These are phyloP conservation scores for Alternaria ventricosa DNA, from an alignment of 2,329 filamentous ascomycete species.

Conservation along the genomic window DNA sequence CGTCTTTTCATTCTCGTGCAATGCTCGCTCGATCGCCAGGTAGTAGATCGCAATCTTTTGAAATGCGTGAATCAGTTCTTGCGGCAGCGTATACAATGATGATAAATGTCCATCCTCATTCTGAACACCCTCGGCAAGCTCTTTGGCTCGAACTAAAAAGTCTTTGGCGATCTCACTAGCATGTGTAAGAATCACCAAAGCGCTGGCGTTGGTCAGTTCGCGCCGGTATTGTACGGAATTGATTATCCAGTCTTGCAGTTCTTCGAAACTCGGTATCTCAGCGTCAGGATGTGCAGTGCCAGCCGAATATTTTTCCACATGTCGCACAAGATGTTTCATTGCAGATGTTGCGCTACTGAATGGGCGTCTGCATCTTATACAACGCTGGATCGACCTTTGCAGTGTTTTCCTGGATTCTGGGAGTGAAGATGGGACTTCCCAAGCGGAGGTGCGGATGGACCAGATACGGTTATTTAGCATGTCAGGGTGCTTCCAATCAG, in stretches of 20 bases:
- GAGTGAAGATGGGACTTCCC: conserved; percentile 2
- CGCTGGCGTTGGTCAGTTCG: conserved; percentile 27
- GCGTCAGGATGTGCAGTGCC: background rate
- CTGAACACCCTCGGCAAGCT: conserved; percentile 37
- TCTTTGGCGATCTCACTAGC: conserved; percentile 14
- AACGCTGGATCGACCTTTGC: conserved; percentile 20
- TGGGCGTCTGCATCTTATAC: conserved; percentile 20
- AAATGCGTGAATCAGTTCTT: conserved; percentile 29
- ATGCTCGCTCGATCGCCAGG: conserved; percentile 34
- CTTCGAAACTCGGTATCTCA: background rate
- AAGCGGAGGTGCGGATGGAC: conserved; percentile 23
- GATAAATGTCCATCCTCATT: conserved; percentile 34
- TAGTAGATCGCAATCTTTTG: conserved; percentile 32
- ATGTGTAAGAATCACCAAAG: conserved; percentile 21
- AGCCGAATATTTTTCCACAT: conserved; percentile 5
- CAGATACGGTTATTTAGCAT: conserved; percentile 13
- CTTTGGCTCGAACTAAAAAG: conserved; percentile 20
- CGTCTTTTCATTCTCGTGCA: conserved; percentile 22
- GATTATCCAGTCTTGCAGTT: conserved; percentile 31
- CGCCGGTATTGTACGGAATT: conserved; percentile 23
- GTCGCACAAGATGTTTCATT: conserved; percentile 28
- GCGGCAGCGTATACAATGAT: conserved; percentile 32
- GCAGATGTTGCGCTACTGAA: conserved; percentile 12
- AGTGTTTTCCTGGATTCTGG: conserved; percentile 19
- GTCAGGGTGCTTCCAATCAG: conserved; percentile 11